A percentile compares a stretch with the other conserved stretches of the same genome.
These are phyloP conservation scores for Parmelia sp. DNA, from an alignment of 495 filamentous ascomycete genomes.

Conservation along the genomic window DNA sequence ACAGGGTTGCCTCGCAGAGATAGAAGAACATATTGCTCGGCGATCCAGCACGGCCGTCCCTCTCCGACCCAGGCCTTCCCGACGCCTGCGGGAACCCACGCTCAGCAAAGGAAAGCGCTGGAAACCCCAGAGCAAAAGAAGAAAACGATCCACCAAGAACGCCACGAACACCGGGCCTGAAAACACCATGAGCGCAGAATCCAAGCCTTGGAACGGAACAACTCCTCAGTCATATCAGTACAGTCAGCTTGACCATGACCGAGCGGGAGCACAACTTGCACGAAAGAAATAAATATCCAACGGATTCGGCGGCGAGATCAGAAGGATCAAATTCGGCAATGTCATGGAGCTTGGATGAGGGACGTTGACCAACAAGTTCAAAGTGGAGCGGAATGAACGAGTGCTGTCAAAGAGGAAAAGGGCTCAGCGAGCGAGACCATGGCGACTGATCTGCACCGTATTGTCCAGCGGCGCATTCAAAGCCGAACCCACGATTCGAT, in stretches of 20 bases:
- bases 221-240: neutral
- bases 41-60: neutral
- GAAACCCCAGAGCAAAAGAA: neutral
- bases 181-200: neutral
- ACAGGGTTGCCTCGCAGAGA: neutral
- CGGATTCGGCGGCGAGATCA: neutral
- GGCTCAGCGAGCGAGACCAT: neutral
- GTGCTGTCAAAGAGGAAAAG: neutral
- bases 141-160: neutral
- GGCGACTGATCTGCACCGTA: no score
- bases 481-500: no score
- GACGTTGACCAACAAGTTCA: neutral
- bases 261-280: neutral
- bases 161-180: neutral
- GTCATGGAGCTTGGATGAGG: neutral
- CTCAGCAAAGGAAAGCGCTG: neutral
- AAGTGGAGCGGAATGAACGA: neutral
- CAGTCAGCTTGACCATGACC: neutral
- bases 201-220: neutral
- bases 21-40: neutral
- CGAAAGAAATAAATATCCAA: neutral
- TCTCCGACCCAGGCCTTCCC: accelerated
- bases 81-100: neutral
- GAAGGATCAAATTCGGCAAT: no score
- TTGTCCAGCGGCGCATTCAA: no score